Evolutionary conservation across 768 basidiomycete genomes (phyloP), one percentile per base, ranked within the genome.

Genomic region (Hypholoma fasciculare): DNA sequence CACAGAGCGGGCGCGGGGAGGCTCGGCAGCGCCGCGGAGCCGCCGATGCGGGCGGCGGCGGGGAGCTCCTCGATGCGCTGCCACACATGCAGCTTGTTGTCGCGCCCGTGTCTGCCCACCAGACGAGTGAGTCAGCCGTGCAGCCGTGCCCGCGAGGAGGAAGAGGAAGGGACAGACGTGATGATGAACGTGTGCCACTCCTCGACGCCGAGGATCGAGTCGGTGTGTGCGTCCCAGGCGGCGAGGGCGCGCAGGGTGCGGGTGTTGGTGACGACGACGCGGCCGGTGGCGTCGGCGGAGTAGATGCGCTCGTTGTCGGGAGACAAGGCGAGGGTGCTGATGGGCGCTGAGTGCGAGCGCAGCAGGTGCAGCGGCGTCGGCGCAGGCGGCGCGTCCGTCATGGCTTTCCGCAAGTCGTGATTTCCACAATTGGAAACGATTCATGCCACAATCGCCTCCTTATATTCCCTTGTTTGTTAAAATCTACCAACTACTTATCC

Each of bases 71-170:
- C 69, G 43, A 83, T 74, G 26, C 83, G 75, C 27, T 69, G 72
- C 89, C 90, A 94, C 5, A 91, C 77, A 67, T 92, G 88, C 34
- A 95, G 69, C 69, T 92, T 90, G 72, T 96, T 92, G 73, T 96
- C 94, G 49, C 94, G 77, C 14, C 85, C 90, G 62, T 95, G 92
- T 13, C 30, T 34, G 6, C 7, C 30, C 7, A 2, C 30, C 30
- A 34, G 30, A 34, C 30, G 30, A 34, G 9, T 34, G 30, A 34
- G 9, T 34, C 30, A 34, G 30, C 30, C 3, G 30, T 34, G 30
- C 30, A 9, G 9, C 9, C 30, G 30, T 34, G 6, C 30, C 30
- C 30, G 6, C 6, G 30, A 9, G 30, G 30, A 34, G 30, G 30
- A 34, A 23, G 23, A n/a, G n/a, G n/a, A 4, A 34, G 30, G 30